phyloP scores from a whole-genome alignment of 129 eudicot genomes.

The Mikania micrantha region DNA sequence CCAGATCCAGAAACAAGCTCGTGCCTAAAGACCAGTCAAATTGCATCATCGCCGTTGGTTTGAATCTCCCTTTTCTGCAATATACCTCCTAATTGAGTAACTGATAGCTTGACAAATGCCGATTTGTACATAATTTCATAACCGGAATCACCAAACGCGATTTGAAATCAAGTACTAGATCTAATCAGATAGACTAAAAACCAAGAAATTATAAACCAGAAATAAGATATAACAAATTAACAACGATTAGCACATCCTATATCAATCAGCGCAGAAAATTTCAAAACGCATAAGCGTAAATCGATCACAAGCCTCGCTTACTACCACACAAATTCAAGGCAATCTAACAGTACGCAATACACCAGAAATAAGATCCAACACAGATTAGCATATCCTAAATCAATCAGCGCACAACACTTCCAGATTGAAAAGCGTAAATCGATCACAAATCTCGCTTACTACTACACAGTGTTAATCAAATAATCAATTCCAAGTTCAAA shows the following conservation, averaged over 20 bases:
- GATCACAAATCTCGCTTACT: conserved; percentile 3
- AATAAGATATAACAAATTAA: conserved; percentile 9
- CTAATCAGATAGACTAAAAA: conserved; percentile 2
- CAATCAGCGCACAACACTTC: background rate
- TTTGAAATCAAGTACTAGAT: conserved; percentile 6
- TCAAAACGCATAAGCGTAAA: too few species aligned
- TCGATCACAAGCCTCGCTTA: conserved; percentile 2
- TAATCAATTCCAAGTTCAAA: background rate
- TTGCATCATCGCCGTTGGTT: conserved; percentile 5
- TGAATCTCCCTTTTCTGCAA: background rate
- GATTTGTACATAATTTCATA: background rate
- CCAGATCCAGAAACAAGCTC: conserved; percentile 20
- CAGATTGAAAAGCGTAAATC: background rate
- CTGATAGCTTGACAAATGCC: background rate
- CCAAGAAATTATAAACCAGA: background rate
- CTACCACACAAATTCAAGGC: background rate
- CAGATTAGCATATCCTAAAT: background rate
- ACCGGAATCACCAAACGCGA: conserved; percentile 4
- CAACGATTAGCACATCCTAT: background rate
- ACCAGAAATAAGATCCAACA: conserved; percentile 7
- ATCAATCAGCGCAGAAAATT: background rate
- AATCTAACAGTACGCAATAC: too few species aligned
- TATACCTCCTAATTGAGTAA: background rate
- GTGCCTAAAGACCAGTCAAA: conserved; percentile 14
- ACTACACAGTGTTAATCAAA: background rate